Base-by-base conservation (phyloP, 148 eudicot genomes). In the Chenopodium suecicum region DNA sequence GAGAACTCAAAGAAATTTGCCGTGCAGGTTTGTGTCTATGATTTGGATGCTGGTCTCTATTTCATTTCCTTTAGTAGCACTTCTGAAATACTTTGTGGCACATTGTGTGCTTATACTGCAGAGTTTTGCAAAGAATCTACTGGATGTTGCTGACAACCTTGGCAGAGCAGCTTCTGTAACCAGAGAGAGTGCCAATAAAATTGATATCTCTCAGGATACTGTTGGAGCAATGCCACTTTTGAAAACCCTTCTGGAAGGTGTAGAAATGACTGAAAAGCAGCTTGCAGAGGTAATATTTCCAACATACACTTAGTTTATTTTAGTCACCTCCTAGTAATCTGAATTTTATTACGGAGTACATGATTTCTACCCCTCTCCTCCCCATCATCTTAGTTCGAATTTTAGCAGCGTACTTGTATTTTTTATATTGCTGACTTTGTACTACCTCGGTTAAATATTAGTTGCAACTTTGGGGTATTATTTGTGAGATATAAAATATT, bases 121-220 rank as follows among this genome's bases (percentile, higher is more conserved):
- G 99, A 87, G 84, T 86, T 96, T 96, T 84, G 98, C 97, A 41
- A 96, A 94, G 87, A 86, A 91, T 79, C 90, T 96, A 79, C 74
- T 96, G 87, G 98, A 91, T 89, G 99, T 96, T 87, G 97, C 98
- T 67, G 99, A 96, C 85, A 96, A 96, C 85, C 86, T 96, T 62
- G 88, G 87, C 70, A 89, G 97, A 79, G 99, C 99, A 74, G 87
- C 95, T 75, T 88, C 94, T 11, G 91, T 91, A 70, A 97, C 92
- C 34, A 91, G 88, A 85, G 94, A 90, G 62, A 92, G 93, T 81
- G 92, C 89, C 73, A 75, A 83, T 9, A 96, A 94, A 87, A 88
- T 96, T 66, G 97, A 96, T 82, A 78, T 82, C n/a, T 88, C 98
- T 41, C 76, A 84, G 50, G 98, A 94, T 81, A 85, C 89, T 34